Evolutionary conservation across 805 yeast genomes (phyloP), one percentile per base, ranked within the genome.

Genomic region (Candida fluviatilis): DNA sequence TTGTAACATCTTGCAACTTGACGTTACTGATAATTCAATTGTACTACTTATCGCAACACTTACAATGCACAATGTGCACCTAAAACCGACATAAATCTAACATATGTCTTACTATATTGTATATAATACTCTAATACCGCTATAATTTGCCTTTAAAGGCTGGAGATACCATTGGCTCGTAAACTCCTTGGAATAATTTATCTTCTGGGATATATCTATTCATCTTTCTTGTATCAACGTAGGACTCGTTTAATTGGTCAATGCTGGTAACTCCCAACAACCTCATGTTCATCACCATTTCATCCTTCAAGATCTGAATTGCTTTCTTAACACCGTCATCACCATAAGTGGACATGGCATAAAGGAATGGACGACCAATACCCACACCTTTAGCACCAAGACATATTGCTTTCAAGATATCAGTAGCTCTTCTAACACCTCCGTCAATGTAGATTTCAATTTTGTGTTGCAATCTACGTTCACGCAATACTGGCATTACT

Each of bases 331-430:
- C 89, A 23, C 95, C 95, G 5, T 67, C 79, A 48, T 77, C 87
- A 8, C 95, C 95, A 46, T 84, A 86, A 1, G 86, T 71, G n/a
- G 85, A 72, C 79, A 83, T 77, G 27, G 89, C 88, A 52, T 82
- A 84, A 24, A 84, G 55, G 57, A 84, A 80, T 2, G 90, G 87
- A 40, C 91, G 69, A 4, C 93, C 90, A 28, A 85, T 58, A 1
- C 93, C 93, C 3, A 76, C 80, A 3, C 85, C 87, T 41, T 72
- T 77, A 19, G 91, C 93, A 7, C 93, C 95, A 3, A 84, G 65
- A 40, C 86, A 79, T 11, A 85, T 56, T 0, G 93, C 91, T 52
- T 85, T 84, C 35, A 84, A 49, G n/a, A 85, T 62, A 53, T 85
- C 95, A 3, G 88, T 75, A 8, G 85, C 93, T 49, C 91, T 70